Evolutionary conservation across 148 eudicot species (phyloP).

Genomic region (Cornus suecica): DNA sequence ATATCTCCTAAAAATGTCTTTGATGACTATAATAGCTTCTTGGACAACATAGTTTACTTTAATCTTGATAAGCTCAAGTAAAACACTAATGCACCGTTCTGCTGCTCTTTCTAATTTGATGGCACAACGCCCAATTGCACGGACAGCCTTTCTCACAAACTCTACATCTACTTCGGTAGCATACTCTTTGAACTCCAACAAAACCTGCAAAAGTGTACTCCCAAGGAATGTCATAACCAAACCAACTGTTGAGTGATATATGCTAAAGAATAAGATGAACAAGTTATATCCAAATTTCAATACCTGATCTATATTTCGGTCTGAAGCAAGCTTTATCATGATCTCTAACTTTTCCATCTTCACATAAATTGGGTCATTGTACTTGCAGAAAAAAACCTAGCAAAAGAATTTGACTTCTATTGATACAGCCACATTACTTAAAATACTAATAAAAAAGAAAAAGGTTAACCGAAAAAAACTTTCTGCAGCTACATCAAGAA

Average conservation of each 20-base stretch:
- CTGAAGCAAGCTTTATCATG: slow-evolving; percentile 99
- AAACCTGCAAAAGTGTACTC: slow-evolving; percentile 49
- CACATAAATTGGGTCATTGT: slow-evolving; percentile 97
- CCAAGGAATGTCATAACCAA: slow-evolving; percentile 2
- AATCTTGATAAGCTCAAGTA: slow-evolving; percentile 94
- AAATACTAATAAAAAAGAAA: background rate
- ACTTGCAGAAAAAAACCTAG: slow-evolving; percentile 97
- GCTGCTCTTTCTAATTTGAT: slow-evolving; percentile 99
- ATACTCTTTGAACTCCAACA: slow-evolving; percentile 97
- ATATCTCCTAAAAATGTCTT: slow-evolving; percentile 97
- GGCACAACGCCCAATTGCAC: slow-evolving; percentile 99
- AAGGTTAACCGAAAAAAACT: background rate
- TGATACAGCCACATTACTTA: background rate
- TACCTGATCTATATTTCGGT: slow-evolving; percentile 94
- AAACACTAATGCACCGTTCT: slow-evolving; percentile 97
- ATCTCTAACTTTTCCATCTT: slow-evolving; percentile 98
- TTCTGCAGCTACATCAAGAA: background rate
- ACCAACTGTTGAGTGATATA: background rate
- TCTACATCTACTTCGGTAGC: slow-evolving; percentile 99
- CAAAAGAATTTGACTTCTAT: background rate
- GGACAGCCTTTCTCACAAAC: slow-evolving; percentile 97
- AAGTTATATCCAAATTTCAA: slow-evolving; percentile 8
- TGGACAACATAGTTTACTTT: slow-evolving; percentile 99
- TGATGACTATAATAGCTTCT: slow-evolving; percentile 97
- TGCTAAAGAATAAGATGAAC: background rate